Evolutionary conservation across 305 asterid species (phyloP).

Genomic region (Nicotiana rustica): DNA sequence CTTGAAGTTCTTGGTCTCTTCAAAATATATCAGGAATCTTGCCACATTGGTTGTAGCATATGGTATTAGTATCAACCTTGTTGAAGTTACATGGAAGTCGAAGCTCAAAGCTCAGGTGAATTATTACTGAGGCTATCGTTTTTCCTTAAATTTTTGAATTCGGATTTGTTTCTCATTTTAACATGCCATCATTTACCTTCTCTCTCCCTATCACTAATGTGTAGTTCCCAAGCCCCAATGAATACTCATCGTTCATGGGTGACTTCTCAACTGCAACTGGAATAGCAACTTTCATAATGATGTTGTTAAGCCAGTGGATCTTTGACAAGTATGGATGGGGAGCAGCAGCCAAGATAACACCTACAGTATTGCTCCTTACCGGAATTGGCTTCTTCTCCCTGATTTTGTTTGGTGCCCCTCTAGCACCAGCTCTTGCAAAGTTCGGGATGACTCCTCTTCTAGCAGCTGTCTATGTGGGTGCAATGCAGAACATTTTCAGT

Average conservation of each 20-base stretch:
- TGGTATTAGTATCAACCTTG: slow-evolving; percentile 96
- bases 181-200: not conserved
- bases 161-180: not conserved
- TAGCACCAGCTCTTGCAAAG: slow-evolving; percentile 74
- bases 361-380: slow-evolving; percentile 84
- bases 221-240: slow-evolving; percentile 99
- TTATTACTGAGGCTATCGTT: not conserved
- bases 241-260: slow-evolving; percentile 96
- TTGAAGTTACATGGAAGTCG: slow-evolving; percentile 99
- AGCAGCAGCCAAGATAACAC: slow-evolving; percentile 91
- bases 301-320: slow-evolving; percentile 97
- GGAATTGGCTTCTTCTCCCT: slow-evolving; percentile 96
- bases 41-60: slow-evolving; percentile 97
- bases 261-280: slow-evolving; percentile 98
- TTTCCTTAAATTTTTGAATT: not conserved
- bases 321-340: slow-evolving; percentile 96
- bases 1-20: slow-evolving; percentile 88
- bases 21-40: slow-evolving; percentile 85
- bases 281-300: slow-evolving; percentile 92
- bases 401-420: slow-evolving; percentile 81
- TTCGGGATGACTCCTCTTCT: slow-evolving; percentile 95
- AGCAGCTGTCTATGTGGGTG: slow-evolving; percentile 97
- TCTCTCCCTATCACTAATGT: slow-evolving; percentile 14
- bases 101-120: slow-evolving; percentile 99
- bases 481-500: slow-evolving; percentile 94